phyloP scores from a whole-genome alignment of 495 filamentous ascomycete genomes.

The Penicillium canariense region DNA sequence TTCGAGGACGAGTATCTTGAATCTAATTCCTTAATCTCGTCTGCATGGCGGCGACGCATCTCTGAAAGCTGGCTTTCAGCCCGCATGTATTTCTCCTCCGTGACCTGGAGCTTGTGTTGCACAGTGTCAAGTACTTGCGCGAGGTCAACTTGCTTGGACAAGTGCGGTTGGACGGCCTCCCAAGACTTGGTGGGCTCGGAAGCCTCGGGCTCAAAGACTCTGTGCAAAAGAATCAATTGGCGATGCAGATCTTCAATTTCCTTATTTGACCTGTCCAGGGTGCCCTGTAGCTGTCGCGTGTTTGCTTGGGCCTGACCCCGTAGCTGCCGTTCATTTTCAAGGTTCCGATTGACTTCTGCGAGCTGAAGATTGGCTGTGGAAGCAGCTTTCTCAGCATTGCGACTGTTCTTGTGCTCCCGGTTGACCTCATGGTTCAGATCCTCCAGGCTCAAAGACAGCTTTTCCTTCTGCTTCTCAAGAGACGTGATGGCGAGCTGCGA shows the following conservation, averaged over 20 bases:
- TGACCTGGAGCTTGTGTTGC: slow-evolving; percentile 79
- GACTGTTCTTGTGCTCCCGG: slow-evolving; percentile 84
- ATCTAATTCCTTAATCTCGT: slow-evolving; percentile 72
- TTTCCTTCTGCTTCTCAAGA: slow-evolving; percentile 94
- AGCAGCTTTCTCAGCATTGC: slow-evolving; percentile 88
- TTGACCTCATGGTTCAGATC: slow-evolving; percentile 93
- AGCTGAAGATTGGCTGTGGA: slow-evolving; percentile 79
- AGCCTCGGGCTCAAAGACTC: slow-evolving; percentile 79
- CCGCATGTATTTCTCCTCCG: slow-evolving; percentile 76
- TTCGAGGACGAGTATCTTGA: slow-evolving; percentile 69
- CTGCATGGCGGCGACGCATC: slow-evolving; percentile 67
- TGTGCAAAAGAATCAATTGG: slow-evolving; percentile 77
- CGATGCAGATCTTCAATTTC: slow-evolving; percentile 77
- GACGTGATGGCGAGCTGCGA: slow-evolving; percentile 80
- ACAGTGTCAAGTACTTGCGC: slow-evolving; percentile 87
- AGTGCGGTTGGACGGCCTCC: slow-evolving; percentile 58
- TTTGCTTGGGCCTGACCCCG: slow-evolving; percentile 83
- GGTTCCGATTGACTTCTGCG: slow-evolving; percentile 80
- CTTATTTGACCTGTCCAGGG: slow-evolving; percentile 71
- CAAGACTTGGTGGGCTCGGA: slow-evolving; percentile 57
- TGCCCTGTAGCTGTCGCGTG: slow-evolving; percentile 71
- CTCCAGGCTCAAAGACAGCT: slow-evolving; percentile 81
- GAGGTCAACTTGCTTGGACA: slow-evolving; percentile 71
- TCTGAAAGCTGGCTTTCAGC: slow-evolving; percentile 83
- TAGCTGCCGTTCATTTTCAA: slow-evolving; percentile 88